Percentiles rank a stretch among this genome's conserved stretches.
phyloP scores from a whole-genome alignment of 306 rosid genomes.

The Cucurbita maxima region DNA sequence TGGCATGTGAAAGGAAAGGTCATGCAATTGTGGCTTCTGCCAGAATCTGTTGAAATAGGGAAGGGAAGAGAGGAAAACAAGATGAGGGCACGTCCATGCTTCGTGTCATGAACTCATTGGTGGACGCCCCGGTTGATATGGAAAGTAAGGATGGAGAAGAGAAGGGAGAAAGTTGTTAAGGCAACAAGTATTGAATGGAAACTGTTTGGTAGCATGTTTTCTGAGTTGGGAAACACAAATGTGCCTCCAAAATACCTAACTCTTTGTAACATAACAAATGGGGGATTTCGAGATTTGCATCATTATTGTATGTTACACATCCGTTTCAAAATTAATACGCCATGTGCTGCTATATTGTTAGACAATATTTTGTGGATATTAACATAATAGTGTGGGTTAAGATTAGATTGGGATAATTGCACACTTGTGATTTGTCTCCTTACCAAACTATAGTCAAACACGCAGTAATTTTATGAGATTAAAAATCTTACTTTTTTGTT shows the following conservation, averaged over 20 bases:
- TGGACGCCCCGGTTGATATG: background rate
- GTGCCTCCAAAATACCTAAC: background rate
- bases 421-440: no score
- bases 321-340: background rate
- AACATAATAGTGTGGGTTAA: no score
- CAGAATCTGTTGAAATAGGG: background rate
- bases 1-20: constrained; percentile 1
- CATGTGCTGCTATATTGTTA: background rate
- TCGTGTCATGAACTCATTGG: background rate
- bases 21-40: background rate
- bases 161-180: background rate
- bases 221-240: background rate
- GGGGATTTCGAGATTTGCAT: background rate
- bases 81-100: background rate
- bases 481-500: no score
- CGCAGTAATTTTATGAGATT: no score
- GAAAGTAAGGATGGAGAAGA: background rate
- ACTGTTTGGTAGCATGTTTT: background rate
- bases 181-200: constrained; percentile 2
- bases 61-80: background rate
- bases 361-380: background rate
- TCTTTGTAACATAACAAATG: background rate
- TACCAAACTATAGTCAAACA: no score
- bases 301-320: background rate
- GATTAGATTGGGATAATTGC: no score